Evolutionary conservation across 148 eudicot genomes (phyloP).

Genomic region (Vaccinium darrowii): DNA sequence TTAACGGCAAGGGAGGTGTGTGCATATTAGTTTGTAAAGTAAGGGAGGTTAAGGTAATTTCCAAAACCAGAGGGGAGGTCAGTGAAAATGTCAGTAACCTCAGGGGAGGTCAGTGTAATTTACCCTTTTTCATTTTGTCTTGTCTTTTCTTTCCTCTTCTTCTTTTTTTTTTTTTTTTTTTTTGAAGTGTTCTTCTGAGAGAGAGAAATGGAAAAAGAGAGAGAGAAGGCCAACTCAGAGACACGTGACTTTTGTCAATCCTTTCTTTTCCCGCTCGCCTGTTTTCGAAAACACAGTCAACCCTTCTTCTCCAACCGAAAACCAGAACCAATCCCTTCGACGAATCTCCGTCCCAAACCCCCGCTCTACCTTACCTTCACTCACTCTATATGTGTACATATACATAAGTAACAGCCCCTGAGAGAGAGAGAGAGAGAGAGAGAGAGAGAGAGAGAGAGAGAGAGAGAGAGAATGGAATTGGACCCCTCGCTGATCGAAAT

Average conservation of each 20-base stretch:
- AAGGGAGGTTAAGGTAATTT: too few species aligned
- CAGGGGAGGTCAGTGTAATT: too few species aligned
- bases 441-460: slow-evolving; percentile 1
- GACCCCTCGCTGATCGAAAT: slow-evolving; percentile 34
- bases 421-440: slow-evolving; percentile 12
- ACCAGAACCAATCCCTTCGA: not conserved
- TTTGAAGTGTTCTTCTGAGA: too few species aligned
- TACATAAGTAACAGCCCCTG: not conserved
- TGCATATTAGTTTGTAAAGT: too few species aligned
- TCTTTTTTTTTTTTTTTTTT: too few species aligned
- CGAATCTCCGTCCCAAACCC: slow-evolving; percentile 2
- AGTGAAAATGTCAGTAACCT: too few species aligned
- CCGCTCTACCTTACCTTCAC: not conserved
- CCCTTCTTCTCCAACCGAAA: not conserved
- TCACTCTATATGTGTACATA: not conserved
- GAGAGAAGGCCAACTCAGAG: not conserved
- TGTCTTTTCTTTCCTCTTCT: too few species aligned
- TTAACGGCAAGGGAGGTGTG: too few species aligned
- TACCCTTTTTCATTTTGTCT: too few species aligned
- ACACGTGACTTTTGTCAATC: not conserved
- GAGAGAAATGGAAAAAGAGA: not conserved
- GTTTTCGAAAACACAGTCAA: slow-evolving; percentile 11
- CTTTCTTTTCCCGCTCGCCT: slow-evolving; percentile 25
- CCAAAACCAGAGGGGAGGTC: too few species aligned
- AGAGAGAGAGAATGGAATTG: slow-evolving; percentile 35